These are phyloP conservation scores for Rhodotorula taiwanensis DNA, from an alignment of 768 basidiomycete species.

Conservation along the genomic window DNA sequence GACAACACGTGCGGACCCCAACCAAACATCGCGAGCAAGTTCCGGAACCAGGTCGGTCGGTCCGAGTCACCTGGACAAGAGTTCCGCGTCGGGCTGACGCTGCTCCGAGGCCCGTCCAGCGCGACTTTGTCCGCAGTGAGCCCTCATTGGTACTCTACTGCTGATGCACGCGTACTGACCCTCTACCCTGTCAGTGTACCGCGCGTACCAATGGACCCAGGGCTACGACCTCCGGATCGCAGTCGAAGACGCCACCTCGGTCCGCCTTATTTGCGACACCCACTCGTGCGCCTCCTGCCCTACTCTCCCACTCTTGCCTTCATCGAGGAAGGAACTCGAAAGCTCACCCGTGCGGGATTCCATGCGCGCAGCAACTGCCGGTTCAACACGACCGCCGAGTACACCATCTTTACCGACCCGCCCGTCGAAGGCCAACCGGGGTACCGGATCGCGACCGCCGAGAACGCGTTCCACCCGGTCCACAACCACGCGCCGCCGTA, in stretches of 20 bases:
- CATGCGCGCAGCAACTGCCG: conserved; percentile 1
- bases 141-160: too few relatives aligned
- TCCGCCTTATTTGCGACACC: background rate
- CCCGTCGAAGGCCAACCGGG: background rate
- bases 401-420: conserved; percentile 5
- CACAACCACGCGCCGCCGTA: conserved; percentile 21
- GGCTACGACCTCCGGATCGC: background rate
- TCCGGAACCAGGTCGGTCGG: background rate
- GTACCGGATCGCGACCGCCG: background rate
- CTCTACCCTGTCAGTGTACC: background rate
- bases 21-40: background rate
- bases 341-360: too few relatives aligned
- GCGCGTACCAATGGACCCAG: conserved; percentile 4
- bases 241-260: background rate
- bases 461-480: background rate
- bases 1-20: background rate
- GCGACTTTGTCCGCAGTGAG: too few relatives aligned
- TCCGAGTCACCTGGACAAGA: background rate
- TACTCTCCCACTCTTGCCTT: background rate
- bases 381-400: conserved; percentile 11
- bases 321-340: too few relatives aligned
- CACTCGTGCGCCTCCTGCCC: background rate
- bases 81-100: background rate
- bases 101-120: background rate
- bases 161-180: too few relatives aligned